Percentiles rank a stretch among this genome's conserved stretches.
These are phyloP conservation scores for Phytophthora meadii DNA, from an alignment of 352 stramenopile species.

Conservation along the genomic window DNA sequence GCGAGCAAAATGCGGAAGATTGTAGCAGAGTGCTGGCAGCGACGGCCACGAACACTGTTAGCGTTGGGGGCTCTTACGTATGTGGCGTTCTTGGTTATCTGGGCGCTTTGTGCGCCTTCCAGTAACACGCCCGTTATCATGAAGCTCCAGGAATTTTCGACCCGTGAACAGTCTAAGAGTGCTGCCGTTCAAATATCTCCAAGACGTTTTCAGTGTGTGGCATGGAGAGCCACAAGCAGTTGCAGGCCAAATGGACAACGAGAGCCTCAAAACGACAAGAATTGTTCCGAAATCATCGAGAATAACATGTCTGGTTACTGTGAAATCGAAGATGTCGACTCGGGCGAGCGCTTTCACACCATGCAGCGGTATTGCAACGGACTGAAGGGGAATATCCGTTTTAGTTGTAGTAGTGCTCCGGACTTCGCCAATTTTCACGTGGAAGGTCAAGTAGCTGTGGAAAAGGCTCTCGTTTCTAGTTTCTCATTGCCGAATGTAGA, in stretches of 20 bases:
- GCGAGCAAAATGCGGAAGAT: neutral
- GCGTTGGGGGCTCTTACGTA: neutral
- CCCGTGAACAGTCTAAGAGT: neutral
- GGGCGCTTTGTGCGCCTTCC: neutral
- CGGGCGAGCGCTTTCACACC: conserved; percentile 28
- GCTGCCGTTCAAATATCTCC: neutral
- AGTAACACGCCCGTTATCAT: neutral
- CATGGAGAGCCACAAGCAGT: conserved; percentile 19
- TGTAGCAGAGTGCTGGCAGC: neutral
- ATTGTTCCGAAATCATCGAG: conserved; percentile 7
- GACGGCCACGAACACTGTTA: conserved; percentile 4
- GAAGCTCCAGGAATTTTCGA: neutral
- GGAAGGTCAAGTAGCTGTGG: conserved; percentile 8
- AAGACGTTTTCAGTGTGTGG: conserved; percentile 12
- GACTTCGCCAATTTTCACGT: conserved; percentile 38
- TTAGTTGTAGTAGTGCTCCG: conserved; percentile 42
- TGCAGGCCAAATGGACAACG: conserved; percentile 18
- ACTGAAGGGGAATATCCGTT: conserved; percentile 18
- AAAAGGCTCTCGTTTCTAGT: conserved; percentile 3
- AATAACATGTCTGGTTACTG: conserved; percentile 40
- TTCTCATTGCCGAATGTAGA: conserved; percentile 11
- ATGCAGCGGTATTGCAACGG: conserved; percentile 34
- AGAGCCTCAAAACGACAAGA: conserved; percentile 8
- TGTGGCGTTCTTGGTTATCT: neutral
- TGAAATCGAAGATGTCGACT: conserved; percentile 23